These are phyloP conservation scores for Lactifluus echinatus DNA, from an alignment of 768 basidiomycete genomes.

Conservation along the genomic window DNA sequence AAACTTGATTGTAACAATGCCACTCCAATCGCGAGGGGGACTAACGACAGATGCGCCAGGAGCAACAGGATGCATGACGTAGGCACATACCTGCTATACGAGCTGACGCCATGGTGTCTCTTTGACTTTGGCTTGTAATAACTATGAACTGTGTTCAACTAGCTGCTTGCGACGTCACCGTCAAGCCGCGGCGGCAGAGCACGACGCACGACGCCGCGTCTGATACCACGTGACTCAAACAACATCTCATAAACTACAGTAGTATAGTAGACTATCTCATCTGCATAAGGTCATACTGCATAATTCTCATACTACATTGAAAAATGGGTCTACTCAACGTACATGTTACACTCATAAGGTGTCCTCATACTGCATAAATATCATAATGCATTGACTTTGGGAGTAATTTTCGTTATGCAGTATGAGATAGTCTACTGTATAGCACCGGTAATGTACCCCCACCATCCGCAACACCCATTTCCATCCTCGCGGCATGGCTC, in stretches of 20 bases:
- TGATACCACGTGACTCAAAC: neutral
- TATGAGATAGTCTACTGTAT: too few species aligned
- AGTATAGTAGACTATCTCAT: too few species aligned
- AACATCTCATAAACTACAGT: too few species aligned
- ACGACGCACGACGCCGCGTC: too few species aligned
- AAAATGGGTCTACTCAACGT: too few species aligned
- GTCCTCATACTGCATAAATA: too few species aligned
- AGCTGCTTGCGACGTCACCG: neutral
- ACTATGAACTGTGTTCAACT: too few species aligned
- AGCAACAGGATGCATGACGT: slow-evolving; percentile 27
- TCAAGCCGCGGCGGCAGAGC: neutral
- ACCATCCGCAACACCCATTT: slow-evolving; percentile 41
- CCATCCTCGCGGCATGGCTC: slow-evolving; percentile 78
- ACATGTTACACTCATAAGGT: too few species aligned
- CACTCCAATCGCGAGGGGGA: slow-evolving; percentile 53
- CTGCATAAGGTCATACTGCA: neutral
- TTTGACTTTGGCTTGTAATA: too few species aligned
- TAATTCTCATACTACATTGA: too few species aligned
- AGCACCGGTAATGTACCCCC: slow-evolving; percentile 32
- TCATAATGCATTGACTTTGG: too few species aligned
- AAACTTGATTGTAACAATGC: slow-evolving; percentile 40
- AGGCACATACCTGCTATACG: slow-evolving; percentile 9
- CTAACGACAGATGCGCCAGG: slow-evolving; percentile 41
- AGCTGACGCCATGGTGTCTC: slow-evolving; percentile 1
- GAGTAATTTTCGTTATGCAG: too few species aligned